phyloP scores from a whole-genome alignment of 352 stramenopile species.

The Halophytophthora batemanensis region DNA sequence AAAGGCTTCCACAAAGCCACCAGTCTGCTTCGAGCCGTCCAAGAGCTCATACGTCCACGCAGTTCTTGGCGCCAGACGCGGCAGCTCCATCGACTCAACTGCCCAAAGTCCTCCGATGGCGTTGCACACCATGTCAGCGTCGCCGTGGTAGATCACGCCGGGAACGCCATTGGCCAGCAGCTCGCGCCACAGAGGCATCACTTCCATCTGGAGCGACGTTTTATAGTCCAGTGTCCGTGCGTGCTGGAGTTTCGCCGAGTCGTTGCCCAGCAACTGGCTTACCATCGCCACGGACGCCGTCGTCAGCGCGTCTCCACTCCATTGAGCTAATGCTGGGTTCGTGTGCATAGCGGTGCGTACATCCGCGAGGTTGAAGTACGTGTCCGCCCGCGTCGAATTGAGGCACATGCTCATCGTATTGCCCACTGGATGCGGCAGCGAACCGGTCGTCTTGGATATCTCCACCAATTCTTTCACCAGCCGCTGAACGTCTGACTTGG shows the following conservation, averaged over 20 bases:
- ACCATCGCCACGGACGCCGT: conserved; percentile 35
- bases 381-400: conserved; percentile 43
- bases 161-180: conserved; percentile 41
- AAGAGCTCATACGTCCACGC: conserved; percentile 36
- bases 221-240: conserved; percentile 52
- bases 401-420: conserved; percentile 74
- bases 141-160: conserved; percentile 75
- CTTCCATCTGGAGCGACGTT: conserved; percentile 33
- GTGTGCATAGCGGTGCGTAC: conserved; percentile 84
- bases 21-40: conserved; percentile 61
- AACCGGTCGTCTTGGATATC: conserved; percentile 21
- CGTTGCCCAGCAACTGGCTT: conserved; percentile 32
- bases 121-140: conserved; percentile 67
- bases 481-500: conserved; percentile 41
- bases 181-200: conserved; percentile 59
- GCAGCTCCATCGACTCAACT: conserved; percentile 59
- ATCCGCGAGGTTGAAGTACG: conserved; percentile 66
- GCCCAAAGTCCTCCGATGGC: conserved; percentile 67
- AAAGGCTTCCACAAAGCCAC: conserved; percentile 82
- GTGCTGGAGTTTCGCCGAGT: conserved; percentile 25
- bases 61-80: conserved; percentile 30
- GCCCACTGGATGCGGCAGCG: conserved; percentile 55
- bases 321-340: conserved; percentile 35
- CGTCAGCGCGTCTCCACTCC: conserved; percentile 45
- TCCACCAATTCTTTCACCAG: conserved; percentile 47